Conservation (phyloP, 2,329 filamentous ascomycete genomes). For the Sclerotinia minor region DNA sequence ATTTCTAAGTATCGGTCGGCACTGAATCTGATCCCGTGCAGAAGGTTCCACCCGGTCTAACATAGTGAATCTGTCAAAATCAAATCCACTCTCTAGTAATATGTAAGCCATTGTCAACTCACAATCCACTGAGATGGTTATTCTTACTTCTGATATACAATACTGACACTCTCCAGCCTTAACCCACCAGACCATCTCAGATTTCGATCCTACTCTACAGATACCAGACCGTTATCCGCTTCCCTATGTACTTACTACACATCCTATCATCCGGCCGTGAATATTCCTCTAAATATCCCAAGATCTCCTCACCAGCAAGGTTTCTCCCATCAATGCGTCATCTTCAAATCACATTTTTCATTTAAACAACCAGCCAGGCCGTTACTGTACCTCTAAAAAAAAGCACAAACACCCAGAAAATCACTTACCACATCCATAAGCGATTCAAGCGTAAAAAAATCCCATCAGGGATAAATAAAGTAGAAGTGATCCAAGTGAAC, state of each 20-base stretch:
- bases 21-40: neutral
- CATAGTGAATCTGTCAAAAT: neutral
- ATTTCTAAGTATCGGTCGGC: neutral
- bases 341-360: too few relatives aligned
- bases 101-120: neutral
- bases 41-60: neutral
- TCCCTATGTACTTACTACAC: too few relatives aligned
- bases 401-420: neutral
- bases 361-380: too few relatives aligned
- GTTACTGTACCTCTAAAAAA: neutral
- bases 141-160: too few relatives aligned
- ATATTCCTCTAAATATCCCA: neutral
- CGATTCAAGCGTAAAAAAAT: neutral
- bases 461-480: neutral
- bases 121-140: too few relatives aligned
- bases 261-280: too few relatives aligned
- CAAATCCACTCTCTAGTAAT: neutral
- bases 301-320: neutral
- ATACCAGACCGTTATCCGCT: too few relatives aligned
- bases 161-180: too few relatives aligned
- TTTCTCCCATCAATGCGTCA: neutral
- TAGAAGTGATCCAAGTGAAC: conserved; percentile 10
- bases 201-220: too few relatives aligned
- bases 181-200: too few relatives aligned
- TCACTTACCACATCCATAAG: neutral